These are phyloP conservation scores for Solanum arcanum DNA, from an alignment of 257 asterid genomes.

Conservation along the genomic window DNA sequence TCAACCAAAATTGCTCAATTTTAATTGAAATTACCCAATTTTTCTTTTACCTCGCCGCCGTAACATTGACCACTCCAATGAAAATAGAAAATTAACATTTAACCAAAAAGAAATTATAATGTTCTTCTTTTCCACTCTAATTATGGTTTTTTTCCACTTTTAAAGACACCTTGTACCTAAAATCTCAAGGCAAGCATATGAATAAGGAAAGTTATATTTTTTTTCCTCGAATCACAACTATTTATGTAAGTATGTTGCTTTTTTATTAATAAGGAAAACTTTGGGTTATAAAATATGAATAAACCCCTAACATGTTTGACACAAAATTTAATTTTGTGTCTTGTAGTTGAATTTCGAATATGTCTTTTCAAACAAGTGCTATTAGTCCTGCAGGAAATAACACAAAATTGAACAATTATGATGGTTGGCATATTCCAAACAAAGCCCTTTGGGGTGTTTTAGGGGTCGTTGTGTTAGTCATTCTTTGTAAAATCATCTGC, in stretches of 20 bases:
- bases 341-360: neutral
- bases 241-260: too few species aligned
- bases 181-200: neutral
- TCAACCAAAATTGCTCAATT: neutral
- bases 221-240: neutral
- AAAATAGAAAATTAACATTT: neutral
- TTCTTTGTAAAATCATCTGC: neutral
- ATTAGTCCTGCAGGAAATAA: neutral
- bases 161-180: neutral
- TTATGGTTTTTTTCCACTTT: neutral
- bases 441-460: neutral
- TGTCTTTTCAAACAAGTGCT: neutral
- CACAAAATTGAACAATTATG: neutral
- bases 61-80: neutral
- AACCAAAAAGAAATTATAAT: neutral
- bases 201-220: neutral
- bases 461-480: neutral
- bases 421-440: neutral
- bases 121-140: neutral
- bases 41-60: neutral
- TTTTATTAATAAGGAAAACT: too few species aligned
- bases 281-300: neutral
- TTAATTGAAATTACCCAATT: neutral
- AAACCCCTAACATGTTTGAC: neutral
- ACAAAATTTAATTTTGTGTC: neutral